Evolutionary conservation across 140 eudicot genomes (phyloP).

Genomic region (Senecio squalidus): DNA sequence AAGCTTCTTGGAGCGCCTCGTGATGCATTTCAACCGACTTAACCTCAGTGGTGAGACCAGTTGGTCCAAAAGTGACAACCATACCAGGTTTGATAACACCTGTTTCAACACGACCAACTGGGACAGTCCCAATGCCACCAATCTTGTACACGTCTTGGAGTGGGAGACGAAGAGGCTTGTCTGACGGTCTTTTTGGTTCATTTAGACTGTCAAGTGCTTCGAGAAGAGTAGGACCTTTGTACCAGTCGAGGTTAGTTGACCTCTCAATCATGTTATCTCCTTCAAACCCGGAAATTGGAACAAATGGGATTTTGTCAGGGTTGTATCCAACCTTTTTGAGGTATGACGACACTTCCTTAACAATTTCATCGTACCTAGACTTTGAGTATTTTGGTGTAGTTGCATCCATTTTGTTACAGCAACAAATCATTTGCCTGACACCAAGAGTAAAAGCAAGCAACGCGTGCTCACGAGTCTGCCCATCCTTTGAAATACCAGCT

Average conservation of each 20-base stretch:
- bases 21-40: constrained; percentile 36
- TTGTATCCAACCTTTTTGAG: constrained; percentile 43
- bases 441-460: constrained; percentile 41
- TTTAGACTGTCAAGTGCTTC: constrained; percentile 39
- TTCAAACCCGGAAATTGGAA: constrained; percentile 28
- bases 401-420: constrained; percentile 48
- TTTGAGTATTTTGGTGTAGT: constrained; percentile 46
- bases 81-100: constrained; percentile 30
- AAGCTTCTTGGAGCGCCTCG: constrained; percentile 28
- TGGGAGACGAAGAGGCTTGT: constrained; percentile 41
- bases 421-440: constrained; percentile 45
- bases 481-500: constrained; percentile 44
- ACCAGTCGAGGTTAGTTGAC: constrained; percentile 48
- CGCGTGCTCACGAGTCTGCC: constrained; percentile 44
- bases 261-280: constrained; percentile 48
- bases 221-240: constrained; percentile 50
- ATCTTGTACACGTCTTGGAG: constrained; percentile 36
- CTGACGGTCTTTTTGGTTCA: constrained; percentile 37
- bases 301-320: constrained; percentile 41
- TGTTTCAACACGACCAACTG: constrained; percentile 35
- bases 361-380: constrained; percentile 43
- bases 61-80: constrained; percentile 31
- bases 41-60: constrained; percentile 28
- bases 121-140: constrained; percentile 40
- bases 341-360: constrained; percentile 43